Evolutionary conservation across 805 yeast genomes (phyloP), one percentile per base, ranked within the genome.

Genomic region (Saitoella complicata): DNA sequence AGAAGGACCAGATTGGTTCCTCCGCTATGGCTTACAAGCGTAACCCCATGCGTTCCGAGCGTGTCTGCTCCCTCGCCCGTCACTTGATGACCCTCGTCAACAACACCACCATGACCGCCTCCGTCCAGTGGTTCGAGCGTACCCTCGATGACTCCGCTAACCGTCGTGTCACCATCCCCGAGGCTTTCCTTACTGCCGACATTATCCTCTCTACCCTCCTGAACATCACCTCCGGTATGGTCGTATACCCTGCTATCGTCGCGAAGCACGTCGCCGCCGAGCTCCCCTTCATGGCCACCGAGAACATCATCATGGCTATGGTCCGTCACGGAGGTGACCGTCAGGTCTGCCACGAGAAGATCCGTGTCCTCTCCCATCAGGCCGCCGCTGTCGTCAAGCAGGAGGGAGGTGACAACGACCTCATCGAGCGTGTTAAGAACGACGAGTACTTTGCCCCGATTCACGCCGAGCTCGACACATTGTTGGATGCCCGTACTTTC

Each of bases 41-140:
- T 70, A 91, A 91, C 69, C 98, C 98, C 65, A 91, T 91, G 98
- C 81, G 98, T 71, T 80, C 88, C 61, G 98, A 91, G 71, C 78
- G 98, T 66, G 96, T 91, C 48, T 91, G 98, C 69, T 91, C 98
- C n/a, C 73, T 91, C 53, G 77, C 97, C 13, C 83, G 98, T 70
- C 97, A 88, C 64, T 65, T 91, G 65, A 94, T 95, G 52, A 80
- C 94, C 11, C 69, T 86, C 55, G 82, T 80, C 68, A 85, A 72
- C 59, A 97, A 91, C 65, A 93, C 95, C 44, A 82, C 88, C 55
- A 91, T 85, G 67, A 91, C 98, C 42, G 93, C 97, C 6, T 80
- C 95, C 34, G 97, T 91, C 43, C 98, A 91, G 69, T 91, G 98
- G 98, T 91, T 91, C 62, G 98, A 91, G 71, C 83, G 98, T 70